Evolutionary conservation across 208 protist species (phyloP).

Genomic region (Trypanosoma scelopori): DNA sequence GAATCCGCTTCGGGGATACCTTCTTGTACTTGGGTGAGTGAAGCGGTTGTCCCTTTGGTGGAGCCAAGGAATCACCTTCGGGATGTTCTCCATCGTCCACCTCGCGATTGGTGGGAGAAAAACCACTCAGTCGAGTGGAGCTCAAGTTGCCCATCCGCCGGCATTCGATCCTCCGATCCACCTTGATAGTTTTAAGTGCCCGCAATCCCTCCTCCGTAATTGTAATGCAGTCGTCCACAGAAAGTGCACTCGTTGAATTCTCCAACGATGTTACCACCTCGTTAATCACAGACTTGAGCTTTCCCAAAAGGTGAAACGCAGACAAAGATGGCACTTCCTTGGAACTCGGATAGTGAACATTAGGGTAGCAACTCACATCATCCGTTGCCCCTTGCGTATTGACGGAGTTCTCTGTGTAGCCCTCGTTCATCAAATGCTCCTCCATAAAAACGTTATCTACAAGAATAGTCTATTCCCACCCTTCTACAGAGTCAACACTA

Average conservation of each 20-base stretch:
- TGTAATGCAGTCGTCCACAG: constrained; percentile 67
- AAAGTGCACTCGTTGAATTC: constrained; percentile 43
- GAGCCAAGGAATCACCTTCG: constrained; percentile 10
- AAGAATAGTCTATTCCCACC: not conserved
- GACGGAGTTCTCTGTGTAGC: constrained; percentile 5
- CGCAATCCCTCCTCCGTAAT: constrained; percentile 65
- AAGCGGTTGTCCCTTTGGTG: constrained; percentile 10
- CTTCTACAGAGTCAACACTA: too few relatives aligned
- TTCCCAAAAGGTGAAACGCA: constrained; percentile 33
- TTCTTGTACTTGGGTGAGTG: constrained; percentile 37
- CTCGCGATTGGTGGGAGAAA: constrained; percentile 32
- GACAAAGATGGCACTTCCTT: constrained; percentile 1
- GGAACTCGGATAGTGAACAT: not conserved
- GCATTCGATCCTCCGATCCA: constrained; percentile 52
- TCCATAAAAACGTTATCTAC: not conserved
- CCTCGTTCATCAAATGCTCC: not conserved
- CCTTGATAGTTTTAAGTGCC: constrained; percentile 61
- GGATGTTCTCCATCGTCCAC: constrained; percentile 15
- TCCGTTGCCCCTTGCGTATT: constrained; percentile 10
- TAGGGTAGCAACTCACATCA: not conserved
- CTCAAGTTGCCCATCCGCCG: constrained; percentile 26
- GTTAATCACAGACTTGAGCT: constrained; percentile 59
- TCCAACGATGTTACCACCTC: constrained; percentile 57
- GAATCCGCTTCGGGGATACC: constrained; percentile 46
- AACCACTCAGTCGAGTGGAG: constrained; percentile 11